Evolutionary conservation across 2,329 filamentous ascomycete genomes (phyloP).

Genomic region (Nigrospora osmanthi): DNA sequence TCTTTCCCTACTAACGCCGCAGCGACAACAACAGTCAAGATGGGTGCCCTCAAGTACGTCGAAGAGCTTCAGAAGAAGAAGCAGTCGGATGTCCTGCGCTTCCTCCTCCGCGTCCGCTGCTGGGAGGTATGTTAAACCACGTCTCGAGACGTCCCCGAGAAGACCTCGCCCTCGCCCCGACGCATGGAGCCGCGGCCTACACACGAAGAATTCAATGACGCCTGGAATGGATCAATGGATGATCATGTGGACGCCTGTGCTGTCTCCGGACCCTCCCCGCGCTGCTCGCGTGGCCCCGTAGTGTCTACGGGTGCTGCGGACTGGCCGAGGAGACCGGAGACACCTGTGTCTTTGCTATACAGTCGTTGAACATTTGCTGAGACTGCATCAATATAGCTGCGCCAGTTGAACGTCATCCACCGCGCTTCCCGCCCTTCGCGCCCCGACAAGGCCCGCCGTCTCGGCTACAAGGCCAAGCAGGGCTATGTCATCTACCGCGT

Average conservation of each 20-base stretch:
- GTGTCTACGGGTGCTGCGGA: neutral
- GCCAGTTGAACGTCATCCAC: constrained; percentile 99
- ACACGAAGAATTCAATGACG: constrained; percentile 17
- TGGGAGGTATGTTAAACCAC: constrained; percentile 84
- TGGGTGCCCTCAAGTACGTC: constrained; percentile 99
- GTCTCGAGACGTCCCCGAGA: constrained; percentile 20
- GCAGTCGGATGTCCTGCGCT: constrained; percentile 99
- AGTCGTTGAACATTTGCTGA: constrained; percentile 99
- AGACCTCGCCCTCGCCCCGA: constrained; percentile 10
- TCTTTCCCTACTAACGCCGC: constrained; percentile 12
- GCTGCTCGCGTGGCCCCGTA: neutral
- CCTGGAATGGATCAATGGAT: constrained; percentile 12
- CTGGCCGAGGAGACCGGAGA: constrained; percentile 21
- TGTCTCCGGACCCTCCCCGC: constrained; percentile 11
- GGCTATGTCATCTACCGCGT: constrained; percentile 99
- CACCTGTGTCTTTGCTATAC: constrained; percentile 64
- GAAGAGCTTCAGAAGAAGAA: constrained; percentile 99
- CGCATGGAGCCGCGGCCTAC: constrained; percentile 4
- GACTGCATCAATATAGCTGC: constrained; percentile 99
- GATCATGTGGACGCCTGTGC: constrained; percentile 25
- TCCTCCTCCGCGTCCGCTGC: constrained; percentile 99
- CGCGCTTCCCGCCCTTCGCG: constrained; percentile 95
- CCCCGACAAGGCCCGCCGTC: constrained; percentile 99
- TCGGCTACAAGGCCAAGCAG: constrained; percentile 99
- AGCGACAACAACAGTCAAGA: constrained; percentile 50